These are phyloP conservation scores for Candida cerambycidarum DNA, from an alignment of 805 yeast species.

Conservation along the genomic window DNA sequence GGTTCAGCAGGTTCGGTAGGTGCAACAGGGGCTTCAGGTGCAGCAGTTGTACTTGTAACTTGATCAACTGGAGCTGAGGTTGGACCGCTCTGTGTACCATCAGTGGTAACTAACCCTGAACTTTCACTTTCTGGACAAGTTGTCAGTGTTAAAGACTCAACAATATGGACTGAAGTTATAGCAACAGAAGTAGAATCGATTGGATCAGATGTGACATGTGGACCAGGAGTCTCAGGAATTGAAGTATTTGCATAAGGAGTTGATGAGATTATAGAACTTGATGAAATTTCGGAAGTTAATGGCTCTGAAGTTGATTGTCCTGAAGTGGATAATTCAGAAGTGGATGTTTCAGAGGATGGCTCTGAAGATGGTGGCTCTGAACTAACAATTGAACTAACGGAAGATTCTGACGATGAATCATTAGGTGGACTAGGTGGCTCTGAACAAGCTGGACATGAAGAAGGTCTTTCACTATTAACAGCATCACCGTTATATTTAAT, in stretches of 20 bases:
- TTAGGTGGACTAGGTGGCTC: slow-evolving; percentile 12
- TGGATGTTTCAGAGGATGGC: not conserved
- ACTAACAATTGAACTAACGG: slow-evolving; percentile 4
- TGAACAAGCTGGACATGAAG: slow-evolving; percentile 20
- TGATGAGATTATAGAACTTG: slow-evolving; percentile 10
- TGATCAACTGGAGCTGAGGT: too few relatives aligned
- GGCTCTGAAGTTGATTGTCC: slow-evolving; percentile 12
- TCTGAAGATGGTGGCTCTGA: not conserved
- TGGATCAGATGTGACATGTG: too few relatives aligned
- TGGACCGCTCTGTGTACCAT: too few relatives aligned
- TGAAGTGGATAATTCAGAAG: not conserved
- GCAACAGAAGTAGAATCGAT: slow-evolving; percentile 1
- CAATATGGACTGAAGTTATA: not conserved
- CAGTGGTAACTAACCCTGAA: too few relatives aligned
- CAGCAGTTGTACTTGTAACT: too few relatives aligned
- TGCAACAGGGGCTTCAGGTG: slow-evolving; percentile 3
- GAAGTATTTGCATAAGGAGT: slow-evolving; percentile 8
- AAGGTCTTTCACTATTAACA: slow-evolving; percentile 21
- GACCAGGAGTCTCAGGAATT: not conserved
- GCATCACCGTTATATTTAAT: slow-evolving; percentile 18
- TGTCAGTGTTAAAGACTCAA: slow-evolving; percentile 1
- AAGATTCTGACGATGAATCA: not conserved
- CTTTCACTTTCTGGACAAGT: slow-evolving; percentile 12
- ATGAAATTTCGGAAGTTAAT: not conserved
- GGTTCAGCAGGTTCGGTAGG: not conserved